A percentile compares a stretch with the other conserved stretches of the same genome.
These are phyloP conservation scores for Salvia miltiorrhiza DNA, from an alignment of 257 asterid species.

Conservation along the genomic window DNA sequence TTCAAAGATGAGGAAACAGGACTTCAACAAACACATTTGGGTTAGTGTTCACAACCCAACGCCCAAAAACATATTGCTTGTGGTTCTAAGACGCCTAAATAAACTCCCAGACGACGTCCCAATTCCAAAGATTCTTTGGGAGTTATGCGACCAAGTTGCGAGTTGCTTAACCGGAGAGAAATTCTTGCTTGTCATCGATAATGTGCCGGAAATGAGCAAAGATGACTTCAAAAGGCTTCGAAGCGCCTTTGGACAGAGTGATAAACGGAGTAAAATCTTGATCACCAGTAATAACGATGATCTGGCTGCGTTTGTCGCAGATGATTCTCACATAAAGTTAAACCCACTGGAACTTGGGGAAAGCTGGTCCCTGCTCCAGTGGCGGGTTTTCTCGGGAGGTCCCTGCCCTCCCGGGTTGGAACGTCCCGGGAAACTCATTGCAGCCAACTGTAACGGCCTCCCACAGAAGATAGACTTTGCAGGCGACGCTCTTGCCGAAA, in stretches of 20 bases:
- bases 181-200: constrained; percentile 35
- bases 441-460: constrained; percentile 30
- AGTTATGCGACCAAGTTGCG: constrained; percentile 17
- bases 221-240: constrained; percentile 23
- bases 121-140: background rate
- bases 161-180: constrained; percentile 4
- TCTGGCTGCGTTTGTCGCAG: constrained; percentile 20
- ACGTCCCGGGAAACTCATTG: constrained; percentile 26
- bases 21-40: constrained; percentile 39
- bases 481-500: constrained; percentile 34
- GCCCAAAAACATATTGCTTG: constrained; percentile 26
- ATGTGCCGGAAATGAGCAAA: constrained; percentile 20
- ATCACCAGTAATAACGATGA: constrained; percentile 32
- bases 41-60: constrained; percentile 29
- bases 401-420: constrained; percentile 33
- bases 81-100: constrained; percentile 28
- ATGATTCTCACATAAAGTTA: constrained; percentile 18
- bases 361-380: constrained; percentile 36
- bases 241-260: constrained; percentile 25
- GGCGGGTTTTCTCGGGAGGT: constrained; percentile 30
- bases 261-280: constrained; percentile 33
- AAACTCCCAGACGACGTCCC: constrained; percentile 15
- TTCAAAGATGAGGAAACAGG: constrained; percentile 14
- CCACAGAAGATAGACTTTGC: constrained; percentile 46
- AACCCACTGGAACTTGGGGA: constrained; percentile 26